Evolutionary conservation across 2,329 filamentous ascomycete species (phyloP), one percentile per base, ranked within the genome.

Genomic region (Cercospora sp.): DNA sequence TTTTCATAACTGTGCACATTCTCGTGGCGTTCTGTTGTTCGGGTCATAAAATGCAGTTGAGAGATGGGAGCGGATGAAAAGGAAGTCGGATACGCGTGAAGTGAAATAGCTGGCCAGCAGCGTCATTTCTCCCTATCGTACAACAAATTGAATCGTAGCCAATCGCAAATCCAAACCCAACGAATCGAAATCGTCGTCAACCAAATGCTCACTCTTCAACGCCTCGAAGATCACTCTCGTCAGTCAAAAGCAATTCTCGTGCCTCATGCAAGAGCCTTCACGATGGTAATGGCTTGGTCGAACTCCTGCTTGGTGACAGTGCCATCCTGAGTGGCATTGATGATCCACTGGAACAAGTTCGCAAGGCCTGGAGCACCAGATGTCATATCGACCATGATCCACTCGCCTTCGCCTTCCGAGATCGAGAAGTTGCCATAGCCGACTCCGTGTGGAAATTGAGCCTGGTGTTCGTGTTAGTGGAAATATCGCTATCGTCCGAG

Each of bases 341-440:
- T 13, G 16, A 60, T 33, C 58, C 28, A 36, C 7, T 40, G 28
- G 20, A 40, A 60, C 18, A 60, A 31, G 28, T 31, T 40, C 6
- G 30, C 16, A 33, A 60, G 31, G 3, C 36, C 58, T n/a, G 20
- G 28, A 5, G 58, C 31, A 13, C 58, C 58, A 9, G 31, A 26
- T 16, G 30, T 60, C 16, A 23, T 36, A 23, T 60, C 58, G 31
- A 60, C 58, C 20, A 40, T 60, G 58, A 60, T 60, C 58, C 58
- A 60, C 58, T 40, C n/a, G 12, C 58, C 58, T 26, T 26, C 28
- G 6, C 20, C 58, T 9, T 40, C 58, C 12, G 31, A 12, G 13
- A 60, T 26, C n/a, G 31, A 36, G 10, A 60, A 40, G 18, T 36
- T 36, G 20, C 58, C 58, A 42, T 36, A 60, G 9, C 58, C 58